Evolutionary conservation across 345 rosid genomes (phyloP).

Genomic region (Raphanus sativus): DNA sequence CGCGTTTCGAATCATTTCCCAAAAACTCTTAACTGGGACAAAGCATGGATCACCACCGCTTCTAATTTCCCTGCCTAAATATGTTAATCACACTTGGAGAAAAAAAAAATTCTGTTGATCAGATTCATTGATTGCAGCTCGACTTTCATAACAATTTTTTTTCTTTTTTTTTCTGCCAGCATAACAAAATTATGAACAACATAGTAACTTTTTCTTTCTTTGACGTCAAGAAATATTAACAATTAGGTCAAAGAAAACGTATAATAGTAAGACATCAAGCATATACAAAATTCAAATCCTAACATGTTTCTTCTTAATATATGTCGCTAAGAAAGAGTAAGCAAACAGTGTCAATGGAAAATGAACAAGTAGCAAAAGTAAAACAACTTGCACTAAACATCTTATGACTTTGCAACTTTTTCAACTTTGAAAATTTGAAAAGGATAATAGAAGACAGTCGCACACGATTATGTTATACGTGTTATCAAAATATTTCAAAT

Average conservation of each 20-base stretch:
- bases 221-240: neutral
- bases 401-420: conserved; percentile 1
- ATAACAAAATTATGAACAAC: neutral
- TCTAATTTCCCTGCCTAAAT: neutral
- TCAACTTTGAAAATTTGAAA: conserved; percentile 24
- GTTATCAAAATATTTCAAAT: conserved; percentile 27
- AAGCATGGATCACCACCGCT: conserved; percentile 24
- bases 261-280: neutral
- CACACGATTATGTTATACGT: conserved; percentile 25
- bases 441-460: neutral
- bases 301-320: neutral
- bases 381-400: conserved; percentile 21
- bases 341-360: conserved; percentile 9
- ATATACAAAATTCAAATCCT: conserved; percentile 18
- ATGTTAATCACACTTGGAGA: neutral
- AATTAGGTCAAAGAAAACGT: neutral
- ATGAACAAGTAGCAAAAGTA: conserved; percentile 24
- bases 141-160: neutral
- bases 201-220: neutral
- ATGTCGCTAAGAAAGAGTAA: conserved; percentile 16
- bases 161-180: too few species aligned
- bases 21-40: conserved; percentile 1
- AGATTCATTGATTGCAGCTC: conserved; percentile 10
- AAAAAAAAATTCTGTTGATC: neutral
- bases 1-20: conserved; percentile 21